Evolutionary conservation across 2,329 filamentous ascomycete species (phyloP).

Genomic region (Monilinia fructigena): DNA sequence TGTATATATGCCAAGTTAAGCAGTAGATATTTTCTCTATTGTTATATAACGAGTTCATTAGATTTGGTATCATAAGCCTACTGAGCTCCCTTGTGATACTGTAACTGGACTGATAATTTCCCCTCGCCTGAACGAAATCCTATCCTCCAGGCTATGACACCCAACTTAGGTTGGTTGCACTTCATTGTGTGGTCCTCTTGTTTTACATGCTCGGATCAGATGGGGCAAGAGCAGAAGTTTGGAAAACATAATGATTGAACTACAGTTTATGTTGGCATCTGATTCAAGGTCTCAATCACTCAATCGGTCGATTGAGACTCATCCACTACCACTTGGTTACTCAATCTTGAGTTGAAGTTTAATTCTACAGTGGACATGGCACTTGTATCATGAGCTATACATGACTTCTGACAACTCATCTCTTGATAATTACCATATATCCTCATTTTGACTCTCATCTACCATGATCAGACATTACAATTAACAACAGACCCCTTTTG

Average conservation of each 20-base stretch:
- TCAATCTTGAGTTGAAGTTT: background rate
- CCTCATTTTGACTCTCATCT: too few relatives aligned
- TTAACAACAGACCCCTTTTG: too few relatives aligned
- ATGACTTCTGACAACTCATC: too few relatives aligned
- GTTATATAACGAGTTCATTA: background rate
- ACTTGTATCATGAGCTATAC: too few relatives aligned
- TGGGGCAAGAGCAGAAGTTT: background rate
- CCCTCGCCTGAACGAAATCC: background rate
- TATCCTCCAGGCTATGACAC: background rate
- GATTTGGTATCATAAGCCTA: background rate
- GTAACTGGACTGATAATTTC: background rate
- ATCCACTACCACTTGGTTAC: background rate
- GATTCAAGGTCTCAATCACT: background rate
- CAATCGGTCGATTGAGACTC: background rate
- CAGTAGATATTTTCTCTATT: too few relatives aligned
- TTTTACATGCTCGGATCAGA: background rate
- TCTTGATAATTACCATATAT: too few relatives aligned
- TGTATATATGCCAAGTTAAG: too few relatives aligned
- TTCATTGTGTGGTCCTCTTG: background rate
- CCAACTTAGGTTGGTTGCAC: background rate
- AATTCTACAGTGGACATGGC: background rate
- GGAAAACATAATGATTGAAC: background rate
- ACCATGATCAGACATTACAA: too few relatives aligned
- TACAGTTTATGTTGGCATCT: background rate
- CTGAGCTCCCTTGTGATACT: background rate